Percentiles rank a stretch among this genome's conserved stretches.
phyloP scores from a whole-genome alignment of 768 basidiomycete species.

The Podaxis mareebaensis region DNA sequence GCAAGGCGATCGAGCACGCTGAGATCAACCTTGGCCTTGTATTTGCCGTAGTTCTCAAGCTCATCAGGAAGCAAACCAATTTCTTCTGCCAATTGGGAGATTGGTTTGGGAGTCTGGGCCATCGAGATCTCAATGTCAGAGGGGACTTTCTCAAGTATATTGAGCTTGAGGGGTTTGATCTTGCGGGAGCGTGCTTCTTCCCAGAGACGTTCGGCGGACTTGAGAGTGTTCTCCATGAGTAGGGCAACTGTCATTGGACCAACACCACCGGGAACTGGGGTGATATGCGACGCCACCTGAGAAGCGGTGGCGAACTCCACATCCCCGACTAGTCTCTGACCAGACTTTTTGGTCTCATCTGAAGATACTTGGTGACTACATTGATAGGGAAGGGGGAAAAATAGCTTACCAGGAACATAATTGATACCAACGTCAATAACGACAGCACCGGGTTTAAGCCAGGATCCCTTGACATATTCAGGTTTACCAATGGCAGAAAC shows the following conservation, averaged over 20 bases:
- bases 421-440: conserved; percentile 99
- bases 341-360: conserved; percentile 93
- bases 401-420: conserved; percentile 74
- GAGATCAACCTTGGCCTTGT: conserved; percentile 97
- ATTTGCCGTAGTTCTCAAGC: conserved; percentile 91
- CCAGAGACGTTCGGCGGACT: conserved; percentile 82
- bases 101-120: conserved; percentile 90
- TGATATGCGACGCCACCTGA: conserved; percentile 83
- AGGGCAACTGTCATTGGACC: conserved; percentile 99
- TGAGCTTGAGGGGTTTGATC: conserved; percentile 77
- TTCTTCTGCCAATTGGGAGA: conserved; percentile 82
- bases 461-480: conserved; percentile 87
- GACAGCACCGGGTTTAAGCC: conserved; percentile 94
- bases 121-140: conserved; percentile 96
- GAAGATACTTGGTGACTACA: not conserved
- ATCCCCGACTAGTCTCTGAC: conserved; percentile 94
- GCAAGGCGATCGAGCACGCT: conserved; percentile 80
- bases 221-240: conserved; percentile 93
- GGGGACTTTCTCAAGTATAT: conserved; percentile 84
- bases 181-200: conserved; percentile 64
- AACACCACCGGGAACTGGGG: conserved; percentile 97
- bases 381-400: not conserved
- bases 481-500: conserved; percentile 97
- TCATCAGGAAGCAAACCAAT: conserved; percentile 86
- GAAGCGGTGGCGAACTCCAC: conserved; percentile 84